Percentiles rank a stretch among this genome's conserved stretches.
Evolutionary conservation across 768 basidiomycete species (phyloP).

Genomic region (Mycena kentingensis): DNA sequence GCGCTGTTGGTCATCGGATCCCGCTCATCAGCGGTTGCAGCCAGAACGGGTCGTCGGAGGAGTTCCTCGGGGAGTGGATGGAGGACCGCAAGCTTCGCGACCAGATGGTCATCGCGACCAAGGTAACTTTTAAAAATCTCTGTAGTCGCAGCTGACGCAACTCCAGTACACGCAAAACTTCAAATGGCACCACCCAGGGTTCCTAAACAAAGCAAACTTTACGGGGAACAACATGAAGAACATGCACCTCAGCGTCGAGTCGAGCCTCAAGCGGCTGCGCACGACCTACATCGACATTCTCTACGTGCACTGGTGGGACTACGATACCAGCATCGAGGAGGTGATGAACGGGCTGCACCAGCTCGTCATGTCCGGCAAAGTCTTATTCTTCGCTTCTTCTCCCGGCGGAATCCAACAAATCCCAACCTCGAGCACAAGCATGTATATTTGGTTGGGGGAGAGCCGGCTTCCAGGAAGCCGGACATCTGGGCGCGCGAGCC

Average conservation of each 20-base stretch:
- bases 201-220: neutral
- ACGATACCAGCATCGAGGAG: neutral
- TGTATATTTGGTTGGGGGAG: no score
- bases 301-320: neutral
- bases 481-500: no score
- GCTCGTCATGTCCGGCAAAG: no score
- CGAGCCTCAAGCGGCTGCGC: conserved; percentile 2
- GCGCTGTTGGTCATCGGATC: no score
- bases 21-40: no score
- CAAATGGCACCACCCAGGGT: conserved; percentile 27
- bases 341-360: neutral
- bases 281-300: neutral
- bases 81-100: conserved; percentile 46
- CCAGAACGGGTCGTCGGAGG: conserved; percentile 57
- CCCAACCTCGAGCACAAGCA: no score
- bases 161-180: conserved; percentile 17
- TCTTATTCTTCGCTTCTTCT: no score
- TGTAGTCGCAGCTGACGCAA: neutral
- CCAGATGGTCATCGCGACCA: conserved; percentile 49
- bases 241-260: conserved; percentile 49
- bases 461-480: no score
- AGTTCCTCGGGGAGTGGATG: conserved; percentile 56
- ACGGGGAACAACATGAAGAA: conserved; percentile 32
- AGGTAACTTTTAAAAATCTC: conserved; percentile 41
- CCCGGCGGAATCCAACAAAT: no score